Percentiles rank a stretch among this genome's conserved stretches.
Evolutionary conservation across 2,329 filamentous ascomycete genomes (phyloP).

Genomic region (Chaetomiaceae sp.): DNA sequence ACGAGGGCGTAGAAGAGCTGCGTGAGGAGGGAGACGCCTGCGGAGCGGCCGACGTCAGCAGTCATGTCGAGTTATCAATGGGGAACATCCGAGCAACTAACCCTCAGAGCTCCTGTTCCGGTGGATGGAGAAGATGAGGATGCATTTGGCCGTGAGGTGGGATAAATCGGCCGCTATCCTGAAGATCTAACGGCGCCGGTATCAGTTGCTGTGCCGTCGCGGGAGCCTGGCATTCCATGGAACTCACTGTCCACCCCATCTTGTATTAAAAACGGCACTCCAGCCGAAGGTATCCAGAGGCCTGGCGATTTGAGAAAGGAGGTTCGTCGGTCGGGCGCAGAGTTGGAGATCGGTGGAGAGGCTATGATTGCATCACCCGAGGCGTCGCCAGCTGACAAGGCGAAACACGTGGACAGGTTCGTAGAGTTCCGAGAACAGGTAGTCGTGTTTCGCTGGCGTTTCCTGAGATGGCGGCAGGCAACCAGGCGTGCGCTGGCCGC

Average conservation of each 20-base stretch:
- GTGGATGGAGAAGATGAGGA: slow-evolving; percentile 88
- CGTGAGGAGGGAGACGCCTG: slow-evolving; percentile 85
- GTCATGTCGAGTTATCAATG: neutral
- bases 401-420: neutral
- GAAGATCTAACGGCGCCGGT: slow-evolving; percentile 47
- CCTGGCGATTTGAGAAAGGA: neutral
- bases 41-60: slow-evolving; percentile 11
- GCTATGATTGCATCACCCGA: slow-evolving; percentile 15
- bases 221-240: neutral
- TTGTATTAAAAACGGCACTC: slow-evolving; percentile 2
- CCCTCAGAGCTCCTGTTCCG: slow-evolving; percentile 82
- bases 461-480: no score
- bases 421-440: neutral
- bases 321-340: neutral
- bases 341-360: no score
- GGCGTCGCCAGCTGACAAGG: neutral
- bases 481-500: no score
- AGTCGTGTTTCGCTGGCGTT: no score
- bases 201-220: slow-evolving; percentile 34
- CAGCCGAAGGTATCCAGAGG: neutral
- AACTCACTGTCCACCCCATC: slow-evolving; percentile 25
- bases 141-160: slow-evolving; percentile 81
- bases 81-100: slow-evolving; percentile 26
- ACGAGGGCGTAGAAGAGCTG: slow-evolving; percentile 83
- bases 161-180: slow-evolving; percentile 79